Percentiles rank a stretch among this genome's conserved stretches.
Evolutionary conservation across 495 filamentous ascomycete genomes (phyloP).

Genomic region (Halenospora varia): DNA sequence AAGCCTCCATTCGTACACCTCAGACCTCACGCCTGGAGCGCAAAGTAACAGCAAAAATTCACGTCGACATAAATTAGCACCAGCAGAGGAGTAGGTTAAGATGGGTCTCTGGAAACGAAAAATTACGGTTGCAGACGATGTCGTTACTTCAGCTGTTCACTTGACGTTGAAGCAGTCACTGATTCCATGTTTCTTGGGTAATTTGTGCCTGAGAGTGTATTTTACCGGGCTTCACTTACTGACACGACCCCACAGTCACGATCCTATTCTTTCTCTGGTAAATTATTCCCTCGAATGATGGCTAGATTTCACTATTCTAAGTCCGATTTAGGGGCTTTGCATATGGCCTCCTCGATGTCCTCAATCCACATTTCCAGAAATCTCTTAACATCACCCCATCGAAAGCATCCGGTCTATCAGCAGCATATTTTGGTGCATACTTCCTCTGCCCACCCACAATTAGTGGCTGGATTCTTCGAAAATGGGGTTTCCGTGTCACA

Average conservation of each 20-base stretch:
- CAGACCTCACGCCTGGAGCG: not conserved
- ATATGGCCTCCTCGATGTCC: slow-evolving; percentile 50
- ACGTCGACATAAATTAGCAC: not conserved
- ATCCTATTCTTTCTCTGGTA: slow-evolving; percentile 16
- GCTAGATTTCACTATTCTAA: not conserved
- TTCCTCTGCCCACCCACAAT: slow-evolving; percentile 48
- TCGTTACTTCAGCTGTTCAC: slow-evolving; percentile 18
- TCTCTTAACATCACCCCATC: slow-evolving; percentile 42
- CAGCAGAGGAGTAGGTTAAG: not conserved
- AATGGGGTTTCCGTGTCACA: slow-evolving; percentile 47
- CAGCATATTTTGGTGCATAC: slow-evolving; percentile 48
- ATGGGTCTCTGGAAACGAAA: slow-evolving; percentile 15
- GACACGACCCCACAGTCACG: slow-evolving; percentile 4
- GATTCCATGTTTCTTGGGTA: slow-evolving; percentile 15
- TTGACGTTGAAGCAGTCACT: slow-evolving; percentile 20
- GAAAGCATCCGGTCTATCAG: slow-evolving; percentile 41
- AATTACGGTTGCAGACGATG: slow-evolving; percentile 17
- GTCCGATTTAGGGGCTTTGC: slow-evolving; percentile 7
- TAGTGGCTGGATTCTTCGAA: slow-evolving; percentile 57
- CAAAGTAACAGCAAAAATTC: not conserved
- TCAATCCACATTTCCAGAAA: slow-evolving; percentile 51
- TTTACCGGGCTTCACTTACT: not conserved
- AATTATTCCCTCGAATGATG: not conserved
- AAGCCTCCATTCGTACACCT: not conserved
- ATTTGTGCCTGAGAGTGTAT: not conserved